These are phyloP conservation scores for Linnemannia hyalina DNA, from an alignment of 192 early-diverging fungal species.

Conservation along the genomic window DNA sequence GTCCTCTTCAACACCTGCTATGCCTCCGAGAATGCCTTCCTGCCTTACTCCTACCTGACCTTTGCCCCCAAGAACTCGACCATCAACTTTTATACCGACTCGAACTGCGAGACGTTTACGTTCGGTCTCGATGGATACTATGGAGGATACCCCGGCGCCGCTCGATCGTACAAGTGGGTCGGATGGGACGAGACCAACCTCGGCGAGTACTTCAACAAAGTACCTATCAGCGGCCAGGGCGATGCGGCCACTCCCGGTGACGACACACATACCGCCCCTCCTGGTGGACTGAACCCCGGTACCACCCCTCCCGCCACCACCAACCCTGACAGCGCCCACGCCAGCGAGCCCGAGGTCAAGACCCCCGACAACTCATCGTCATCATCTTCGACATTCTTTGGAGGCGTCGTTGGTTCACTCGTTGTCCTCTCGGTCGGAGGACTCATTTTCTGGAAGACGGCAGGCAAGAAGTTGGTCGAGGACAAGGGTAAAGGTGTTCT, in stretches of 20 bases:
- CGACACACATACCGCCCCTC: neutral
- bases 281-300: slow-evolving; percentile 13
- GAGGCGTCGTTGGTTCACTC: slow-evolving; percentile 39
- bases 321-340: neutral
- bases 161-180: slow-evolving; percentile 45
- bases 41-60: slow-evolving; percentile 39
- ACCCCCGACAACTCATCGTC: neutral
- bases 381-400: slow-evolving; percentile 49
- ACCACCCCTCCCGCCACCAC: slow-evolving; percentile 1
- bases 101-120: slow-evolving; percentile 33
- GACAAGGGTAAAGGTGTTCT: slow-evolving; percentile 56
- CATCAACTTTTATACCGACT: slow-evolving; percentile 52
- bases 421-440: slow-evolving; percentile 39
- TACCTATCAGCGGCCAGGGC: slow-evolving; percentile 40
- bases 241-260: slow-evolving; percentile 21
- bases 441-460: slow-evolving; percentile 53
- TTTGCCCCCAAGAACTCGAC: slow-evolving; percentile 46
- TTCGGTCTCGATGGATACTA: slow-evolving; percentile 53
- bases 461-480: slow-evolving; percentile 46
- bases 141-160: slow-evolving; percentile 46
- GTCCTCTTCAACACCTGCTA: slow-evolving; percentile 40
- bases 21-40: slow-evolving; percentile 31
- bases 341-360: neutral
- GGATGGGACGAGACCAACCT: slow-evolving; percentile 32
- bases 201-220: slow-evolving; percentile 41